Base-by-base conservation (phyloP, 768 basidiomycete genomes). In the Auriscalpium vulgare region DNA sequence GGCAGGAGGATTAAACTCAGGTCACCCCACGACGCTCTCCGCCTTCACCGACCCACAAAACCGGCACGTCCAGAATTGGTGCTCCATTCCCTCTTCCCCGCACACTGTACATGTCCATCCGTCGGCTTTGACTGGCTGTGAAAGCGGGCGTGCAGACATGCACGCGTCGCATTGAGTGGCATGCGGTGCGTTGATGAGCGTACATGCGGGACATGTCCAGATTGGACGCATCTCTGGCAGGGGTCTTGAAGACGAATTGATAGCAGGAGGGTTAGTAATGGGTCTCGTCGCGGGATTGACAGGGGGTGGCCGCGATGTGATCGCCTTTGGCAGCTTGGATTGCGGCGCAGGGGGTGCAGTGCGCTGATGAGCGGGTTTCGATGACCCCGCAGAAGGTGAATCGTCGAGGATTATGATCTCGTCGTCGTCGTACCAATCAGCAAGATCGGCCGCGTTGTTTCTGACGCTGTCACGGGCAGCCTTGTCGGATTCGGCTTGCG, bases 41-140 rank as follows among this genome's bases (percentile, higher is more conserved):
- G 63, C 67, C 67, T 90, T 91, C 51, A 91, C 75, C 17, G 73
- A 71, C 14, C 89, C 89, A 66, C 91, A 94, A 54, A 75, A 78
- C 14, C 70, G 69, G 72, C 92, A 94, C 49, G 82, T 84, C 89
- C 87, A 93, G 58, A 82, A 78, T 19, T 83, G 76, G 58, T 80
- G 78, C 2, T 79, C 76, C 67, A 83, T 85, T 23, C 78, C 82
- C 37, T 65, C 67, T 66, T 86, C 80, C 21, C 83, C 81, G 59
- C 89, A 93, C 19, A 74, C 70, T 10, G 73, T 66, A 65, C 89
- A 92, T 19, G 72, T 72, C 89, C 90, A 93, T 23, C 56, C 59
- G 37, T 17, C 45, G 36, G 43, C 50, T 49, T 46, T 50, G 47
- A 4, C 13, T 13, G 44, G 29, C 14, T 11, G 10, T 17, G 53